These are phyloP conservation scores for Metrosideros polymorpha DNA, from an alignment of 441 rosid species.

Conservation along the genomic window DNA sequence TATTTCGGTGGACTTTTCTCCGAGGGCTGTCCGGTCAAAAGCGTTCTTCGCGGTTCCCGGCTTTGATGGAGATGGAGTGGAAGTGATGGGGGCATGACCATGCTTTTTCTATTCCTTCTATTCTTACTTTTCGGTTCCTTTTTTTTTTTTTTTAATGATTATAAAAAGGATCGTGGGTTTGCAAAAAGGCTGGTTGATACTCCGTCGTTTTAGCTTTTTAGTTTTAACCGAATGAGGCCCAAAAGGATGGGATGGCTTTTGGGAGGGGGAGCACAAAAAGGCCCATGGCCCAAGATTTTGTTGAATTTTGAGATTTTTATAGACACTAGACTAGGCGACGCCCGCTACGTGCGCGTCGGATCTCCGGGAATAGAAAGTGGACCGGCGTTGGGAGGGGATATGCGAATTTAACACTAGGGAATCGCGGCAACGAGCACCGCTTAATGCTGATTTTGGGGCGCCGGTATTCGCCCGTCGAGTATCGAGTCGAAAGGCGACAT, in stretches of 20 bases:
- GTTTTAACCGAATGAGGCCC: neutral
- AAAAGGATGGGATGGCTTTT: neutral
- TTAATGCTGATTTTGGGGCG: neutral
- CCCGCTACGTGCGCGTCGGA: neutral
- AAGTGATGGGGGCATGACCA: neutral
- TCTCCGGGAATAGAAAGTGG: neutral
- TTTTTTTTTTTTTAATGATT: neutral
- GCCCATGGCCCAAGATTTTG: neutral
- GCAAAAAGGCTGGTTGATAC: neutral
- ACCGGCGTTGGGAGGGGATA: neutral
- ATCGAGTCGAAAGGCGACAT: neutral
- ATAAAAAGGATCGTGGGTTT: neutral
- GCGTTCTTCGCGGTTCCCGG: neutral
- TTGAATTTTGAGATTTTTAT: too few species aligned
- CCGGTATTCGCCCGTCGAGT: too few species aligned
- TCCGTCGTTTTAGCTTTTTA: neutral
- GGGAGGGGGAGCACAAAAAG: neutral
- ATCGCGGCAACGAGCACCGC: neutral
- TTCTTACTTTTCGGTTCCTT: neutral
- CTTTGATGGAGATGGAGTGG: neutral
- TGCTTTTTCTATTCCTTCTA: neutral
- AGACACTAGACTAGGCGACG: neutral
- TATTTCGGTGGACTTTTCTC: neutral
- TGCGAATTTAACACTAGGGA: neutral
- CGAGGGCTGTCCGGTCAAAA: neutral